These are phyloP conservation scores for Moesziomyces globuligerus DNA, from an alignment of 1,284 basidiomycete genomes.

Conservation along the genomic window DNA sequence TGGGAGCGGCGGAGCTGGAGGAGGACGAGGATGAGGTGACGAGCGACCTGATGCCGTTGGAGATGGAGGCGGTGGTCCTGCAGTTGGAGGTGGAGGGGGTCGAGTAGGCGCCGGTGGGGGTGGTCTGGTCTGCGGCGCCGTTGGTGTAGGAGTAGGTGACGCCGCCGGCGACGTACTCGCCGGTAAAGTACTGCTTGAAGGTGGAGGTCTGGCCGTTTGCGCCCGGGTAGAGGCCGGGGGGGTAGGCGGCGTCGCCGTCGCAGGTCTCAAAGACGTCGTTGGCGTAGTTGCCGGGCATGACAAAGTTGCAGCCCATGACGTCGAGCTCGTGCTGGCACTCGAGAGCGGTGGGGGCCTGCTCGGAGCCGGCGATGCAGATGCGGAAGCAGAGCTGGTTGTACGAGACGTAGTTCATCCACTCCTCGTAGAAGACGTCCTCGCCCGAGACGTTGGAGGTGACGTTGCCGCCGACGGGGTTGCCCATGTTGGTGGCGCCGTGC, in stretches of 20 bases:
- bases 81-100: constrained; percentile 58
- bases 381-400: constrained; percentile 63
- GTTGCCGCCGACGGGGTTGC: constrained; percentile 72
- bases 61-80: constrained; percentile 36
- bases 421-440: constrained; percentile 70
- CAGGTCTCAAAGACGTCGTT: constrained; percentile 61
- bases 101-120: constrained; percentile 59
- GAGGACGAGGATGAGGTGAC: constrained; percentile 16
- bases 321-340: constrained; percentile 64
- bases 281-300: constrained; percentile 65
- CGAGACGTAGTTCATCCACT: constrained; percentile 70
- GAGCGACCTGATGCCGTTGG: constrained; percentile 53
- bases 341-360: constrained; percentile 41
- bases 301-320: constrained; percentile 67
- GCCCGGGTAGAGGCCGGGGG: constrained; percentile 57
- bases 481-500: constrained; percentile 65
- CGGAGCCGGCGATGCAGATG: constrained; percentile 61
- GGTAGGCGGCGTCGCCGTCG: constrained; percentile 64
- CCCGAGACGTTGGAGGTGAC: constrained; percentile 71
- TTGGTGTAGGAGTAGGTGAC: constrained; percentile 54
- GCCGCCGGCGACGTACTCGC: constrained; percentile 49
- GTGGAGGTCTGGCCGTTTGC: constrained; percentile 55
- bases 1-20: constrained; percentile 1
- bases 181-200: constrained; percentile 61
- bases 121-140: constrained; percentile 51